These are phyloP conservation scores for Eremothecium coryli DNA, from an alignment of 1,139 yeast species.

Conservation along the genomic window DNA sequence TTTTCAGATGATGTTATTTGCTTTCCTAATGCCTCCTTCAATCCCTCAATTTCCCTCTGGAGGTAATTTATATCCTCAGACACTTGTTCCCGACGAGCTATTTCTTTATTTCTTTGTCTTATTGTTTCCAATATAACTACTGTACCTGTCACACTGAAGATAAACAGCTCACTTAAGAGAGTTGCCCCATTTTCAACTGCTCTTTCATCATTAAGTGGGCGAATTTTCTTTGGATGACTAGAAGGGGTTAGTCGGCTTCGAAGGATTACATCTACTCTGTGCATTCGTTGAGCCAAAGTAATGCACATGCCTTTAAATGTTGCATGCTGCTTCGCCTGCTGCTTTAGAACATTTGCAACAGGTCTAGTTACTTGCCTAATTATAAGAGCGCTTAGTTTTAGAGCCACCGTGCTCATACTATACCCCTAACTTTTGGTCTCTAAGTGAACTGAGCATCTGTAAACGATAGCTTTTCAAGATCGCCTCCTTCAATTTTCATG, in stretches of 20 bases:
- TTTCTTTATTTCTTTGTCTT: constrained; percentile 59
- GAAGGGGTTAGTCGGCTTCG: constrained; percentile 60
- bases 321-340: constrained; percentile 71
- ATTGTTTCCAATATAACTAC: constrained; percentile 66
- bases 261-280: constrained; percentile 53
- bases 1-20: neutral
- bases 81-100: constrained; percentile 50
- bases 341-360: constrained; percentile 61
- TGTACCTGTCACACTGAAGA: constrained; percentile 78
- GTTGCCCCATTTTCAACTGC: constrained; percentile 83
- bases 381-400: constrained; percentile 65
- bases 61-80: constrained; percentile 60
- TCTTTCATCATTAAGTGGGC: constrained; percentile 76
- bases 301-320: constrained; percentile 56
- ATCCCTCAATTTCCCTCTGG: constrained; percentile 60
- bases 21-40: constrained; percentile 33
- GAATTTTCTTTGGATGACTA: constrained; percentile 40
- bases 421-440: no score
- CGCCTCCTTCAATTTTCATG: no score
- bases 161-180: constrained; percentile 65
- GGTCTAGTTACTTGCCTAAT: constrained; percentile 79
- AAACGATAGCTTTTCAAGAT: no score
- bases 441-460: no score
- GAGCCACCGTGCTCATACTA: constrained; percentile 44
- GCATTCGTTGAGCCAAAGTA: constrained; percentile 63